Base-by-base conservation (phyloP, 2,329 filamentous ascomycete genomes). In the Boeremia lycopersici region DNA sequence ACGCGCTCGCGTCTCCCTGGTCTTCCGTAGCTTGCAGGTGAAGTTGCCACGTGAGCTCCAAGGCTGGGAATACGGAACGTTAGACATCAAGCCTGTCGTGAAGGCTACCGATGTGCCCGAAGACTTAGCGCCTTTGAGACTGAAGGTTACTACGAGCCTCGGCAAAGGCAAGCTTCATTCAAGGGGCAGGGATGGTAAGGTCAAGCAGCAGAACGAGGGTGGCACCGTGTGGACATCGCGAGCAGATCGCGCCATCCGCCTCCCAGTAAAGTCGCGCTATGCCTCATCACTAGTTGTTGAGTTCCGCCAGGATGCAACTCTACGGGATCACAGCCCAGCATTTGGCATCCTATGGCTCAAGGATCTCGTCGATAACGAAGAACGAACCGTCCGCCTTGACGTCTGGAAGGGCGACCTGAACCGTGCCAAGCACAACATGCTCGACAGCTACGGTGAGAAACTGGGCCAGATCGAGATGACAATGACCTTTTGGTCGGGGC, bases 21-120 rank as follows among this genome's bases (percentile, higher is more conserved):
- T 91, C 2, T 91, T 89, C 81, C 82, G 89, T 39, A 89, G 86
- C 51, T 80, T 91, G 2, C 81, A 87, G 53, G 73, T 89, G 1
- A 81, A 88, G 62, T 75, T 86, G 2, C 85, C 86, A 1, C 77
- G 72, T 6, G 79, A 84, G 45, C 71, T 87, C 29, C 74, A 85
- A 0, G 89, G 89, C 1, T 91, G 88, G 87, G 85, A 89, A 23
- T 88, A 86, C 51, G 89, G 89, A 5, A 91, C 89, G 0, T 67
- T 91, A 0, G 85, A 89, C 58, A 76, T 90, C 36, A 79, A 82
- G n/a, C 79, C 82, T 0, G 68, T 76, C 0, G 74, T 86, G 11
- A 79, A 77, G 45, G 75, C 75, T 2, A 78, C 79, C 12, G 73
- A 79, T n/a, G 74, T 87, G 1, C 78, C 82, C 0, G 65, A 78